Conservation (phyloP, 257 asterid genomes). For the Jacaranda copaia region DNA sequence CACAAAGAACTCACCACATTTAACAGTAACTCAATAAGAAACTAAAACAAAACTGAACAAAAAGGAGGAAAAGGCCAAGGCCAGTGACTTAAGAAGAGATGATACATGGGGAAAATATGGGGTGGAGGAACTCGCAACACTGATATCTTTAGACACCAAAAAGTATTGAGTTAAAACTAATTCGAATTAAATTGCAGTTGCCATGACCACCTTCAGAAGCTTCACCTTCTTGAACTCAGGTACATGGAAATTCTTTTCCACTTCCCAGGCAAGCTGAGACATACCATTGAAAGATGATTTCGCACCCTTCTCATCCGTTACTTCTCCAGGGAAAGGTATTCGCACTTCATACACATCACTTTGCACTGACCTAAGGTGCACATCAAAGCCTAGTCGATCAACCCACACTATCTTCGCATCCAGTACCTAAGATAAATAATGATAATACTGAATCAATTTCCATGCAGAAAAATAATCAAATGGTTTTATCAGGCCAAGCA, state of each 20-base stretch:
- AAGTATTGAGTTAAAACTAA: no score
- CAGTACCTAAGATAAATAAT: slow-evolving; percentile 56
- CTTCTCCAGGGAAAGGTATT: slow-evolving; percentile 94
- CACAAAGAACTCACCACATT: slow-evolving; percentile 8
- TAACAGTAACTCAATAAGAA: slow-evolving; percentile 8
- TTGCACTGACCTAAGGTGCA: slow-evolving; percentile 63
- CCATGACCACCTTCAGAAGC: slow-evolving; percentile 61
- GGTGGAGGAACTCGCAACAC: neutral
- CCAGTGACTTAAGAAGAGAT: neutral
- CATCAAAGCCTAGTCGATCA: slow-evolving; percentile 89
- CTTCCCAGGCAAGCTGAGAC: slow-evolving; percentile 98
- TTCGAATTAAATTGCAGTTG: slow-evolving; percentile 38
- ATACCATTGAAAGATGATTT: slow-evolving; percentile 95
- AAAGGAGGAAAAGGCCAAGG: neutral
- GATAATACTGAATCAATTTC: slow-evolving; percentile 22
- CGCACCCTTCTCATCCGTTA: slow-evolving; percentile 87
- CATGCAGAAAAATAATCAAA: slow-evolving; percentile 19
- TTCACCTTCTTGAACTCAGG: slow-evolving; percentile 74
- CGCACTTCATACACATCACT: slow-evolving; percentile 77
- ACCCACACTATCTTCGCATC: slow-evolving; percentile 95
- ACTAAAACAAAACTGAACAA: slow-evolving; percentile 10
- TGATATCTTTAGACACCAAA: slow-evolving; percentile 6
- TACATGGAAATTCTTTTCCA: slow-evolving; percentile 70
- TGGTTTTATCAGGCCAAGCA: neutral
- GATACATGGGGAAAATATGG: neutral